phyloP scores from a whole-genome alignment of 371 early-diverging fungal species.

The Mycotypha africana region DNA sequence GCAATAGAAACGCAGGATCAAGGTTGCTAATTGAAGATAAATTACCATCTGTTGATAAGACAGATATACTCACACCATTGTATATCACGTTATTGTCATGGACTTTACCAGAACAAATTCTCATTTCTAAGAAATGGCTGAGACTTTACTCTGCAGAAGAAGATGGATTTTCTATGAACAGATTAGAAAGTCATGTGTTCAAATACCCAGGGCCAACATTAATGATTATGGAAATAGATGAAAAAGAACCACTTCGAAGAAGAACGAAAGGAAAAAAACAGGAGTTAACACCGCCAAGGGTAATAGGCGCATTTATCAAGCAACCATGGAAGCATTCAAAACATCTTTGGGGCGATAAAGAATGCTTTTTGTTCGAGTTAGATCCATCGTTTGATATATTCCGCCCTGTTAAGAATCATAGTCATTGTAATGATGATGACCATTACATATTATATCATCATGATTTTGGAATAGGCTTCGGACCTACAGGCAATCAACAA shows the following conservation, averaged over 20 bases:
- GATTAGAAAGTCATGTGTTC: conserved; percentile 58
- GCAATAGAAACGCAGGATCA: not conserved
- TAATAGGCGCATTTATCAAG: conserved; percentile 48
- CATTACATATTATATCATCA: conserved; percentile 49
- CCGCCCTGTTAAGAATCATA: conserved; percentile 16
- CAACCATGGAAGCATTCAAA: conserved; percentile 57
- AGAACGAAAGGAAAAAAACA: too few species aligned
- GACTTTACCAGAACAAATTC: conserved; percentile 34
- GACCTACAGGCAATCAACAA: conserved; percentile 26
- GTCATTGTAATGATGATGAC: not conserved
- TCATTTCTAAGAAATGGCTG: conserved; percentile 31
- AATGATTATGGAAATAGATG: conserved; percentile 39
- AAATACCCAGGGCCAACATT: conserved; percentile 64
- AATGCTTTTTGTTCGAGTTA: conserved; percentile 53
- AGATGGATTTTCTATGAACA: conserved; percentile 65
- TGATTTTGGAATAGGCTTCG: conserved; percentile 57
- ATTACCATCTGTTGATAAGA: conserved; percentile 16
- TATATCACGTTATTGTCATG: conserved; percentile 41
- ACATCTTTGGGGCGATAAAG: conserved; percentile 48
- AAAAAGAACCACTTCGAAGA: too few species aligned
- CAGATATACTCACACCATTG: conserved; percentile 35
- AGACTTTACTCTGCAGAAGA: conserved; percentile 46
- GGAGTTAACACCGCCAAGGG: too few species aligned
- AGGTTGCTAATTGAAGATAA: conserved; percentile 14
- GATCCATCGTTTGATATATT: conserved; percentile 51